phyloP scores from a whole-genome alignment of 371 early-diverging fungal species.

The Lichtheimia ornata region DNA sequence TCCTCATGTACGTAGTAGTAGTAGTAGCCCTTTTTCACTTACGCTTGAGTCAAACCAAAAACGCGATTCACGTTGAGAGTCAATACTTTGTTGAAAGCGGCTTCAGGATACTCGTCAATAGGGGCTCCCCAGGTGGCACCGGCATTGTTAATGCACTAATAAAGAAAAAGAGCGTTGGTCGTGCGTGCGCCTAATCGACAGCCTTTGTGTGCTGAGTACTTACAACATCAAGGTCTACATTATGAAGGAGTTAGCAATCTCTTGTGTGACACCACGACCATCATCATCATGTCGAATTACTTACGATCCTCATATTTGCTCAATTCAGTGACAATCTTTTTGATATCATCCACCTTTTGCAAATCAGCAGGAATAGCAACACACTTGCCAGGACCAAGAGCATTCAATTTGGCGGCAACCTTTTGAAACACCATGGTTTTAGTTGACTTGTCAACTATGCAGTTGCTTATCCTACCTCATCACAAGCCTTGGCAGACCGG shows the following conservation, averaged over 20 bases:
- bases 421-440: neutral
- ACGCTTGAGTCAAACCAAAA: constrained; percentile 84
- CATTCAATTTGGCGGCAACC: constrained; percentile 59
- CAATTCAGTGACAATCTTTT: constrained; percentile 64
- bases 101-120: constrained; percentile 66
- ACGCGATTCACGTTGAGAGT: constrained; percentile 86
- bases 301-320: constrained; percentile 60
- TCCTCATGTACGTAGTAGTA: neutral
- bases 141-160: constrained; percentile 72
- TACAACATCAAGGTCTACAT: neutral
- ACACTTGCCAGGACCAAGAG: constrained; percentile 72
- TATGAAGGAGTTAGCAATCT: neutral
- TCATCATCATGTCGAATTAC: constrained; percentile 1
- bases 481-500: constrained; percentile 64
- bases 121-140: constrained; percentile 80
- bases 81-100: constrained; percentile 80
- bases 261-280: neutral
- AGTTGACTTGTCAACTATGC: neutral
- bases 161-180: too few relatives aligned
- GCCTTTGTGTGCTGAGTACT: too few relatives aligned
- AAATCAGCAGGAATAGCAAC: constrained; percentile 80
- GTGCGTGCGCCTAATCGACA: too few relatives aligned
- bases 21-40: constrained; percentile 16
- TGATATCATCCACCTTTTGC: constrained; percentile 60
- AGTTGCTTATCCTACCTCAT: constrained; percentile 37